Conservation (phyloP, 164 flowering plant genomes). For the grape (Vitis vinifera) region ASM3070453v1 NC_081822.1:9479501-9480000, state of each 20-base stretch:
- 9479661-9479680: slow-evolving; percentile 38
- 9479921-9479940: slow-evolving; percentile 75
- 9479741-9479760: slow-evolving; percentile 4
- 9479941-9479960: slow-evolving; percentile 91
- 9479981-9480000: slow-evolving; percentile 70
- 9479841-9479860: slow-evolving; percentile 84
- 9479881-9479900: slow-evolving; percentile 77
- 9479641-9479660: slow-evolving; percentile 42
- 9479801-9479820: slow-evolving; percentile 91
- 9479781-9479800: slow-evolving; percentile 78
- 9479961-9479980: slow-evolving; percentile 89
- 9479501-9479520: not conserved
- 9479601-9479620: slow-evolving; percentile 62
- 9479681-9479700: slow-evolving; percentile 25
- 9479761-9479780: slow-evolving; percentile 25
- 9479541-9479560: slow-evolving; percentile 58
- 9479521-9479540: slow-evolving; percentile 37
- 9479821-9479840: slow-evolving; percentile 68
- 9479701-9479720: slow-evolving; percentile 14
- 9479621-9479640: slow-evolving; percentile 80
- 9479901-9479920: slow-evolving; percentile 69
- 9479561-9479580: slow-evolving; percentile 63
- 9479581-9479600: slow-evolving; percentile 32
- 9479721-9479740: slow-evolving; percentile 11
- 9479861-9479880: slow-evolving; percentile 93